These are phyloP conservation scores for Trichoderma simmonsii DNA, from an alignment of 2,329 filamentous ascomycete species.

Conservation along the genomic window DNA sequence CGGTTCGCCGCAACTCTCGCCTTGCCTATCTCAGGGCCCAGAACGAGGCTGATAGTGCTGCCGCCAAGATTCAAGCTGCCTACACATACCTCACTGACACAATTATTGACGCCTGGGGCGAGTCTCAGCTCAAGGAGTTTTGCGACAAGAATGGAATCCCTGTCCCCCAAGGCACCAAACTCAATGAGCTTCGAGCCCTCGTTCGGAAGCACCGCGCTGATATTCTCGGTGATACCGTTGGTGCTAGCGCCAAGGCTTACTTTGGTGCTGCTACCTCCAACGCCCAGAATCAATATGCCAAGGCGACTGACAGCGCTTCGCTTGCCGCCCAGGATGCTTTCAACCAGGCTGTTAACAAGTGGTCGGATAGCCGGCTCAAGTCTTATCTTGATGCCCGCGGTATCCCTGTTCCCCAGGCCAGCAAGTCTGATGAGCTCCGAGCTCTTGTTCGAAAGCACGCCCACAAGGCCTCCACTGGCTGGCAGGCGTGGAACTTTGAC, in stretches of 20 bases:
- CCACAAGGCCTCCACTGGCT: conserved; percentile 66
- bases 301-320: conserved; percentile 67
- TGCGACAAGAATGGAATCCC: conserved; percentile 82
- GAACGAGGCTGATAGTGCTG: conserved; percentile 57
- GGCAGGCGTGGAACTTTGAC: conserved; percentile 75
- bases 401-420: conserved; percentile 68
- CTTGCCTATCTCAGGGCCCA: conserved; percentile 69
- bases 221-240: conserved; percentile 63
- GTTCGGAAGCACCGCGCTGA: conserved; percentile 81
- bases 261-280: conserved; percentile 71
- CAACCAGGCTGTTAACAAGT: conserved; percentile 56
- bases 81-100: conserved; percentile 76
- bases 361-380: conserved; percentile 77
- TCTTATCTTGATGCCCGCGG: conserved; percentile 74
- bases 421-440: conserved; percentile 69
- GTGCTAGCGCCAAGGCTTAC: conserved; percentile 55
- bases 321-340: conserved; percentile 65
- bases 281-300: conserved; percentile 72
- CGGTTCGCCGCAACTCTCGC: conserved; percentile 86
- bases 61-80: conserved; percentile 64
- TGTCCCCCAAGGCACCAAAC: conserved; percentile 87
- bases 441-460: conserved; percentile 70
- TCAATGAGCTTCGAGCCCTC: conserved; percentile 84
- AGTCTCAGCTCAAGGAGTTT: conserved; percentile 86
- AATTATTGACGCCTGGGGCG: conserved; percentile 86